Conservation (phyloP, 768 basidiomycete genomes). For the Cyclocybe aegerita region DNA sequence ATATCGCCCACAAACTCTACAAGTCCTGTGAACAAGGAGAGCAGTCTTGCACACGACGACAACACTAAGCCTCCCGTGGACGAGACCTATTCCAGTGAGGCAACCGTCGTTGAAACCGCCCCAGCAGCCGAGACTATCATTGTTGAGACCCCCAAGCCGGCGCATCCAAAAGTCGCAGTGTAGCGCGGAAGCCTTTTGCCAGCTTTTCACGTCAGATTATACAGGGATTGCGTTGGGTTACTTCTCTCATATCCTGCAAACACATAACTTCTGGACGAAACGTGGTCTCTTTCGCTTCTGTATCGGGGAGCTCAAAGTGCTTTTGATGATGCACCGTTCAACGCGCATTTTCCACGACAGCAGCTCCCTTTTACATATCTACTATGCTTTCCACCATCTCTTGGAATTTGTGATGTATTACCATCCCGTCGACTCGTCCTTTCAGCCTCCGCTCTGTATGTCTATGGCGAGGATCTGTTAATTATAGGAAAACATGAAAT, state of each 20-base stretch:
- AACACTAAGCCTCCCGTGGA: constrained; percentile 17
- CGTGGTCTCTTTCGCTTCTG: constrained; percentile 9
- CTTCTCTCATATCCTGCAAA: constrained; percentile 16
- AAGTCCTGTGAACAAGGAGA: constrained; percentile 67
- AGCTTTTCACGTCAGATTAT: neutral
- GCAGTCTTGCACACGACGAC: constrained; percentile 42
- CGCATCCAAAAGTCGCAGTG: too few species aligned
- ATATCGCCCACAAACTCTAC: constrained; percentile 74
- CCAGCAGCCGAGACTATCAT: neutral
- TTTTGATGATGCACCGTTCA: constrained; percentile 8
- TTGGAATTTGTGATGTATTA: constrained; percentile 39
- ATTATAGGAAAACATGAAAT: neutral
- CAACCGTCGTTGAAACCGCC: constrained; percentile 1
- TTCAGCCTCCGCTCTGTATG: constrained; percentile 14
- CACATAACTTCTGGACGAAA: constrained; percentile 14
- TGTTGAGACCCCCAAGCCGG: neutral
- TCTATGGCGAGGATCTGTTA: constrained; percentile 10
- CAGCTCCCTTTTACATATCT: constrained; percentile 20
- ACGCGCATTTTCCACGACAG: constrained; percentile 20
- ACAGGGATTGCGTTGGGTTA: constrained; percentile 10
- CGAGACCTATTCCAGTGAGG: neutral
- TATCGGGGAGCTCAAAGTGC: constrained; percentile 8
- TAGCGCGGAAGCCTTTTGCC: too few species aligned
- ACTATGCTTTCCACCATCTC: constrained; percentile 33
- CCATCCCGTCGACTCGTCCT: constrained; percentile 18